Evolutionary conservation across 2,329 filamentous ascomycete species (phyloP), one percentile per base, ranked within the genome.

Genomic region (Penicillium sp.): DNA sequence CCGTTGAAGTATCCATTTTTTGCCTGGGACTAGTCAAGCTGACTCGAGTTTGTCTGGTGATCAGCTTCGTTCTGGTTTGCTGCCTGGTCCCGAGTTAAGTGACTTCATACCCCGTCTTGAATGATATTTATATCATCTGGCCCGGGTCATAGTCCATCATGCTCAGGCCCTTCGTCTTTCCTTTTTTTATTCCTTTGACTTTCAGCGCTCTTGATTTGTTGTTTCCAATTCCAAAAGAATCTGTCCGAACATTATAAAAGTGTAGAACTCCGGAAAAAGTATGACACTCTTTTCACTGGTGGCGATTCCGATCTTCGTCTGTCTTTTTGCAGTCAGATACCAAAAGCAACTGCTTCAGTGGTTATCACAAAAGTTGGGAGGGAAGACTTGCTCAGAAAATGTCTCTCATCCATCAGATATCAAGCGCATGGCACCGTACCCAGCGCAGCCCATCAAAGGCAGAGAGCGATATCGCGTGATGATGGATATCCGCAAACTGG

Each of bases 401-500:
- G 46, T 26, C 39, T 55, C 51, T 36, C 51, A 41, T 36, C 56
- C 56, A 26, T 51, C 59, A 14, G 60, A 75, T 39, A 57, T 71
- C 35, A 71, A 72, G 45, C 63, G 63, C 35, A 65, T 71, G 61
- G 61, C 66, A 26, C 72, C 72, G 8, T 75, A 74, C 56, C 73
- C 73, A 26, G 66, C 67, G 9, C 67, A 69, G 42, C 70, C 70
- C 27, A 75, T 76, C 58, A 71, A 67, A 51, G 73, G 72, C 7
- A 64, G 69, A 51, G 70, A 70, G 36, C 66, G 69, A 57, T 74
- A 76, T 44, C 69, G 72, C 29, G 74, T 78, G 42, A 76, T 76
- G 58, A 79, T 81, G 73, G 77, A 78, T 14, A 68, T 82, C 14
- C 73, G 70, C 49, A 76, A 73, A 51, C 67, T 79, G n/a, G 76